A percentile compares a stretch with the other conserved stretches of the same genome.
These are phyloP conservation scores for Tuber calosporum DNA, from an alignment of 495 filamentous ascomycete species.

Conservation along the genomic window DNA sequence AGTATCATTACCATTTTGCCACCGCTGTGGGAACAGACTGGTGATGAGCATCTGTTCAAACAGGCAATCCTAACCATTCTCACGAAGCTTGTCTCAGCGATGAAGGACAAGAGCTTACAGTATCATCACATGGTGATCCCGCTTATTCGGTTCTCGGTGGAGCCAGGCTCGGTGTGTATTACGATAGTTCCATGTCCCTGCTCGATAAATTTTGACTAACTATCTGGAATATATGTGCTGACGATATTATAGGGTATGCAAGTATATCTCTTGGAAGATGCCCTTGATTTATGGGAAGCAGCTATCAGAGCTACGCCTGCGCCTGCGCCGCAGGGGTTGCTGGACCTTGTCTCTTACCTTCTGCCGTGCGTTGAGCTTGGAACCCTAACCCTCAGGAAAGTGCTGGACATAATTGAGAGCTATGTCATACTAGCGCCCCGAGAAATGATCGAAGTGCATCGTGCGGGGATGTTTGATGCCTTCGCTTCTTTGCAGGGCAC, in stretches of 20 bases:
- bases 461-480: conserved; percentile 24
- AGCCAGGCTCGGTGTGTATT: conserved; percentile 59
- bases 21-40: conserved; percentile 72
- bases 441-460: conserved; percentile 54
- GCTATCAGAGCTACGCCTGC: conserved; percentile 64
- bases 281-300: conserved; percentile 76
- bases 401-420: conserved; percentile 64
- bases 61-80: conserved; percentile 82
- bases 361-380: conserved; percentile 66
- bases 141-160: conserved; percentile 67
- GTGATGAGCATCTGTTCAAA: conserved; percentile 79
- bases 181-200: not conserved
- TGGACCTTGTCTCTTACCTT: conserved; percentile 60
- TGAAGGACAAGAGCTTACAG: conserved; percentile 63
- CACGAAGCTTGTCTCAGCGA: conserved; percentile 65
- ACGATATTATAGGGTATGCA: conserved; percentile 52
- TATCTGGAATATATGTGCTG: not conserved
- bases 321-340: conserved; percentile 58
- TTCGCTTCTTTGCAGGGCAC: conserved; percentile 56
- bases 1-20: conserved; percentile 73
- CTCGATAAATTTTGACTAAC: conserved; percentile 13
- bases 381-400: conserved; percentile 60
- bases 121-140: conserved; percentile 71
- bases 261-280: conserved; percentile 83
- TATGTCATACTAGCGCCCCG: conserved; percentile 76